Base-by-base conservation (phyloP, 768 basidiomycete species). In the Rhodotorula graminis region DNA sequence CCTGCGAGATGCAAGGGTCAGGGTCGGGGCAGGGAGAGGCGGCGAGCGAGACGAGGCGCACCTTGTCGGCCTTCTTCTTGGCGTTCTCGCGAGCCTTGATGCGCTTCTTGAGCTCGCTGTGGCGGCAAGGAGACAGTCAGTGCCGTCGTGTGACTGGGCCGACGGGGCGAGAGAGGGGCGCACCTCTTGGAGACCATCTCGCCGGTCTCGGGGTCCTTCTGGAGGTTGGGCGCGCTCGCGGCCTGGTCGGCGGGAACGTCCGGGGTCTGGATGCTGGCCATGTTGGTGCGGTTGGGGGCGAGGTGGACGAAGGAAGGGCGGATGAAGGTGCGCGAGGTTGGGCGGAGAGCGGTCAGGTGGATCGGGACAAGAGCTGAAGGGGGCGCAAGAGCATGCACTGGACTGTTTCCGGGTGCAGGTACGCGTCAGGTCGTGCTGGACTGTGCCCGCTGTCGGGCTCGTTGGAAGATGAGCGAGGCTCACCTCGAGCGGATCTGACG, bases 161-260 rank as follows among this genome's bases (percentile, higher is more conserved):
- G n/a, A n/a, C n/a, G n/a, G n/a, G n/a, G 16, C 40, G 19, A 31
- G n/a, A 25, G 12, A 12, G 8, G 44, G 18, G 23, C 88, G 70
- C 65, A 95, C 95, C 86, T 86, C 87, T 99, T 99, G 83, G 93
- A 96, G 79, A 99, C 88, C 89, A 96, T 86, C 82, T 98, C 94
- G 49, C 93, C 94, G 0, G 95, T 96, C 74, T 93, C 86, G 55
- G 80, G 80, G 76, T 84, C 83, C 77, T 81, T 81, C 73, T 81
- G 82, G 27, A 82, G 76, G 72, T 76, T 76, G 14, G 75, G 74
- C 2, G 63, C 69, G 40, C 55, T 67, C n/a, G 40, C 60, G 25
- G 52, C 61, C 53, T 29, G 49, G 44, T 18, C 21, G 19, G 53
- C 33, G 27, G 62, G 56, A 29, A 58, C 61, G 55, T 71, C 69